Evolutionary conservation across 1,284 basidiomycete species (phyloP), one percentile per base, ranked within the genome.

Genomic region (Xerocomus minutiporus): DNA sequence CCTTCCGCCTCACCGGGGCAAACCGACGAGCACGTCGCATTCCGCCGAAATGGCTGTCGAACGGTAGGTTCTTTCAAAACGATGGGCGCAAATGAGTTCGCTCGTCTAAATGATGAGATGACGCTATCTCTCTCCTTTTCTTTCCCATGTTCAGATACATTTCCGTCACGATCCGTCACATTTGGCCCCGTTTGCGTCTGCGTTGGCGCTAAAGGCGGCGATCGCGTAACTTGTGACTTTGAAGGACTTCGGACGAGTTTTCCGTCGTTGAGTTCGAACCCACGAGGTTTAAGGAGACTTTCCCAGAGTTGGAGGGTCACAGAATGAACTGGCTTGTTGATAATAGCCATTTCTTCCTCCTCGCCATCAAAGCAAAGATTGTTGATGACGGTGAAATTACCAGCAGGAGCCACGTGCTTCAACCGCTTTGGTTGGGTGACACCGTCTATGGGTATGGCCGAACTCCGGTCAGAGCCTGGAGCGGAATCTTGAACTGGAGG

Each of bases 281-380:
- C 86, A 17, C 86, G 77, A 35, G 75, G 71, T 53, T 79, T 77
- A 35, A 89, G 75, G 15, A 89, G 77, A 56, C 75, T 77, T 44
- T 78, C 75, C 86, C 86, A 88, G 7, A 89, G 74, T 53, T 81
- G 78, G 23, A 85, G 73, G 5, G 83, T 83, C 2, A 82, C 74
- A 0, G 74, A 75, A 0, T 82, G 82, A 0, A 82, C 69, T 17
- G 82, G 81, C 48, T 76, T 80, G 2, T 80, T 71, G 13, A 75
- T 65, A 0, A 77, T 79, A 2, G 77, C 69, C 58, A 82, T 82
- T 52, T 84, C 83, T 34, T 78, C 76, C 47, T 68, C 61, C 2
- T 61, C 51, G 1, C 35, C 57, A 12, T 66, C 62, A 20, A 52
- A 25, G n/a, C 43, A 52, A 28, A 61, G 51, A 47, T 57, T 57